phyloP scores from a whole-genome alignment of 345 rosid species.

The Heritiera fomes region DNA sequence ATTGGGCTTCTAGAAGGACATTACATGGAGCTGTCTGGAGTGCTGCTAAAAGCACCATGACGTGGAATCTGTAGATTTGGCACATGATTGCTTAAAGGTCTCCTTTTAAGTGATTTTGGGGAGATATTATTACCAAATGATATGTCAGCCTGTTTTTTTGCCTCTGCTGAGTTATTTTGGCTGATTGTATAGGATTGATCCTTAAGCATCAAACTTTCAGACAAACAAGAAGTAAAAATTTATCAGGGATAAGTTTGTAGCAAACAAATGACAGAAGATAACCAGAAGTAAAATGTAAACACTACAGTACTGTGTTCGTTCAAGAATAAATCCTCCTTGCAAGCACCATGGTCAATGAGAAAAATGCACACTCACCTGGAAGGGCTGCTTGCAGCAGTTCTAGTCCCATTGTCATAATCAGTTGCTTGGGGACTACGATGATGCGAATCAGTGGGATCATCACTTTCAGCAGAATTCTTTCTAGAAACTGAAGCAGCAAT shows the following conservation, averaged over 20 bases:
- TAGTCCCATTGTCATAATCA: constrained; percentile 48
- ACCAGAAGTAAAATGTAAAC: background rate
- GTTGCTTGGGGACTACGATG: constrained; percentile 51
- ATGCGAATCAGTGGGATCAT: constrained; percentile 42
- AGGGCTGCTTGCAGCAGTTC: constrained; percentile 44
- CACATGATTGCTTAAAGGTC: constrained; percentile 48
- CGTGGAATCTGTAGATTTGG: constrained; percentile 57
- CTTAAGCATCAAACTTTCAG: constrained; percentile 49
- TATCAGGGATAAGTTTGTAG: constrained; percentile 14
- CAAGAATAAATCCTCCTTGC: constrained; percentile 2
- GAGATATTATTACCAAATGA: constrained; percentile 44
- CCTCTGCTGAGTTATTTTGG: constrained; percentile 44
- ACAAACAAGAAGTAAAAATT: constrained; percentile 12
- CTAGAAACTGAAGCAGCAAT: constrained; percentile 47
- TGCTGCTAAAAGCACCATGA: constrained; percentile 51
- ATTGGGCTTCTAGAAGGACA: constrained; percentile 82
- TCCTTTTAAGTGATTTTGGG: constrained; percentile 47
- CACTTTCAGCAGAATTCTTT: constrained; percentile 50
- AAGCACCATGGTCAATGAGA: constrained; percentile 10
- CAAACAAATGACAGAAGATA: background rate
- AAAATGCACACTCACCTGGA: constrained; percentile 41
- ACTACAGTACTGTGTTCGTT: background rate
- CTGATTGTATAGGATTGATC: constrained; percentile 38
- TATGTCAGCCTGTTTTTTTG: constrained; percentile 48
- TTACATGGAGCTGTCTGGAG: constrained; percentile 77